Base-by-base conservation (phyloP, 225 moss, liverwort and hornwort species). In the Pseudisothecium myosuroides region DNA sequence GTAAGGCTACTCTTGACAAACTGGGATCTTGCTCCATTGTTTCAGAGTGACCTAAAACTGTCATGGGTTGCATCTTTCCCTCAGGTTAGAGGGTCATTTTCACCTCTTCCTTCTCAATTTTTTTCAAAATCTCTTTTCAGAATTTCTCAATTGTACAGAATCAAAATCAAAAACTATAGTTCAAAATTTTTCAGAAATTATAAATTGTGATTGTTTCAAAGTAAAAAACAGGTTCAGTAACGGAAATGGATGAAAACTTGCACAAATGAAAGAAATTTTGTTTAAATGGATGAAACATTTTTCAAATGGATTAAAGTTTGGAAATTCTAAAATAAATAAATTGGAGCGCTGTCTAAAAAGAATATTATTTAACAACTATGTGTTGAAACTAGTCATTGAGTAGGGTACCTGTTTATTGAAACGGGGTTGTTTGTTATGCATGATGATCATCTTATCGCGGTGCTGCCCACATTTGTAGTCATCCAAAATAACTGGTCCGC, bases 381-480 rank as follows among this genome's bases (percentile, higher is more conserved):
- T 18, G 23, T 50, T 54, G 54, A 54, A 83, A 50, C 24, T 5
- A 65, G 62, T 3, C 32, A 17, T 39, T 14, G n/a, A 28, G 28
- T 18, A 49, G 26, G 26, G 61, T 63, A 96, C 98, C 90, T 96
- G 88, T 74, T 96, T 93, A 81, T 95, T 96, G 83, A 97, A 97
- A 49, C 77, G 76, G 26, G 98, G 98, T 88, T 95, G 92, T 77
- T 96, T 97, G 88, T 96, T 99, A 67, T 94, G 96, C 96, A 98
- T 91, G 54, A 96, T 91, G 75, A 98, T 9, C 98, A 99, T 96
- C 82, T 95, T 95, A 62, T 94, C 92, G 28, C 88, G 89, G 61
- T 95, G 93, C 47, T 94, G 94, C 29, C 95, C 95, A 55, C 91
- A 92, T 80, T 89, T 96, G 82, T 95, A 95, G 81, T 95, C 94